A percentile compares a stretch with the other conserved stretches of the same genome.
Conservation (phyloP, 192 early-diverging fungal species). For the Chytriomyces sp. region DNA sequence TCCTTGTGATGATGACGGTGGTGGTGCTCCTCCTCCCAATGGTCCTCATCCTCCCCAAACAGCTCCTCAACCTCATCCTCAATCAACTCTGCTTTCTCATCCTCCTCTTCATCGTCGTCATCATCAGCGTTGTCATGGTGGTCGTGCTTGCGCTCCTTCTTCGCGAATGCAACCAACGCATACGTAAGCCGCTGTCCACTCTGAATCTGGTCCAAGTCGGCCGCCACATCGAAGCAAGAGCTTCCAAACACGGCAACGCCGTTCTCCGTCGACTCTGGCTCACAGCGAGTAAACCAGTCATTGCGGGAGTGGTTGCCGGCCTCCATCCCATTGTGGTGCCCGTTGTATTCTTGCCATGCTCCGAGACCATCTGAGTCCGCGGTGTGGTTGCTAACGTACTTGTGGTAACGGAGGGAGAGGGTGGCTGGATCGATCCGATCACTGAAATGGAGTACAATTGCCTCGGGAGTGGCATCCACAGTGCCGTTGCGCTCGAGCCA, state of each 20-base stretch:
- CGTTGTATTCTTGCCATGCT: no score
- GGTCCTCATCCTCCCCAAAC: background rate
- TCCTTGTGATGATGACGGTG: background rate
- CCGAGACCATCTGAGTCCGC: no score
- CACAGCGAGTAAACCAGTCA: slow-evolving; percentile 6
- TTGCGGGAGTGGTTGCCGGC: no score
- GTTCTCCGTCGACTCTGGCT: background rate
- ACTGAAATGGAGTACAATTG: background rate
- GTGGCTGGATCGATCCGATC: background rate
- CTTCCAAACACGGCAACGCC: slow-evolving; percentile 14
- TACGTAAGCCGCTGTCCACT: background rate
- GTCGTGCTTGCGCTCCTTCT: background rate
- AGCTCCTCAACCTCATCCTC: background rate
- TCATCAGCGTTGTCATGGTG: background rate
- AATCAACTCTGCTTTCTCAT: background rate
- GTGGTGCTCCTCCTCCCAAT: background rate
- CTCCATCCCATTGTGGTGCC: no score
- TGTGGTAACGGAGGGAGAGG: background rate
- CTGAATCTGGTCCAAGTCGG: background rate
- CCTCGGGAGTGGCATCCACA: background rate
- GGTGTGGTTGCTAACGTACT: background rate
- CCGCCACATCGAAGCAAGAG: slow-evolving; percentile 2
- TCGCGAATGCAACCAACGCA: slow-evolving; percentile 16
- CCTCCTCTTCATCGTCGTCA: background rate
- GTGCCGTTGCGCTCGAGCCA: background rate